Percentiles rank a stretch among this genome's conserved stretches.
Conservation (phyloP, 768 basidiomycete species). For the Mycena pura region DNA sequence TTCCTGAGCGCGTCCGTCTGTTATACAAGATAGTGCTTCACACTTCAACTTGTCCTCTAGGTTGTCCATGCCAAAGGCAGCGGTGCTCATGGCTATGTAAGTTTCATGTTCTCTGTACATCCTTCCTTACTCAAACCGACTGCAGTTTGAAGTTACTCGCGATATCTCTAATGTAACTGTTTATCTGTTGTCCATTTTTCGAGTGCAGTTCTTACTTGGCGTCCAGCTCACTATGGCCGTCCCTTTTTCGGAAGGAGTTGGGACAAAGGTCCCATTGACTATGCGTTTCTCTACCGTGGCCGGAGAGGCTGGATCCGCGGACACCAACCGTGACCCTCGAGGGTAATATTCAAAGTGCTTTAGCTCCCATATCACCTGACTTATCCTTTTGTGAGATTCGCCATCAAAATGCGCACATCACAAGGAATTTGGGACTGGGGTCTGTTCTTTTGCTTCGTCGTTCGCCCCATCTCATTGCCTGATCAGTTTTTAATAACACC, state of each 20-base stretch:
- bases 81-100: slow-evolving; percentile 25
- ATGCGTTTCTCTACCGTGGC: slow-evolving; percentile 25
- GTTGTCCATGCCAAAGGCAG: slow-evolving; percentile 27
- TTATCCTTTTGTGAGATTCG: slow-evolving; percentile 1
- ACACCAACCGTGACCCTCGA: slow-evolving; percentile 27
- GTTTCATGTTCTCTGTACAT: neutral
- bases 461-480: neutral
- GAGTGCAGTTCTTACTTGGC: neutral
- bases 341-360: neutral
- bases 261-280: slow-evolving; percentile 19
- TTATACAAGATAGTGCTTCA: neutral
- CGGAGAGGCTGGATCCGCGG: slow-evolving; percentile 19
- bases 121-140: neutral
- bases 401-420: slow-evolving; percentile 23
- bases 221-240: slow-evolving; percentile 25
- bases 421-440: slow-evolving; percentile 28
- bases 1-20: slow-evolving; percentile 22
- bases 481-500: slow-evolving; percentile 28
- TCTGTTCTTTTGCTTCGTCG: neutral
- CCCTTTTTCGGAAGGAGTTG: slow-evolving; percentile 27
- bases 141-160: slow-evolving; percentile 24
- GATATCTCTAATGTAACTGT: slow-evolving; percentile 20
- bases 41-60: neutral
- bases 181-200: neutral
- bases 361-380: neutral